Conservation (phyloP, 148 eudicot species). For the Linanthus parryae region DNA sequence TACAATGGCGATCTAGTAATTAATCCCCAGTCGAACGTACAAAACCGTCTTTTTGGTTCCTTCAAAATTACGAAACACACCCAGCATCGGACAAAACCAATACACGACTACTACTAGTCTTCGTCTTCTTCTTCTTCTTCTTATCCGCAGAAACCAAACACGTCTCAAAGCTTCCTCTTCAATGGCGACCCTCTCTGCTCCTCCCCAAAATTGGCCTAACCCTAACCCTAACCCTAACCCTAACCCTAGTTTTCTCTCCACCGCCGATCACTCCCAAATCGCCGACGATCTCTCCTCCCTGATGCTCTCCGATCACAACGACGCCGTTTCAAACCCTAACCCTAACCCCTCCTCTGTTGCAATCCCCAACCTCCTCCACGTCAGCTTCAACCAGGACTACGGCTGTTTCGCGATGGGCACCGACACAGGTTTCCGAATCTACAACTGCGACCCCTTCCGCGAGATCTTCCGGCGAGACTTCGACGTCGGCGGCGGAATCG, state of each 20-base stretch:
- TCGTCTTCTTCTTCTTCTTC: no score
- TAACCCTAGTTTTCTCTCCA: conserved; percentile 21
- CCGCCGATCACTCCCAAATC: background rate
- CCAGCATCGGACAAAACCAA: no score
- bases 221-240: conserved; percentile 26
- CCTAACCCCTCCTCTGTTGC: conserved; percentile 11
- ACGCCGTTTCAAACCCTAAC: conserved; percentile 25
- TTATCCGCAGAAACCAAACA: no score
- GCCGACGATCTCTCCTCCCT: conserved; percentile 14
- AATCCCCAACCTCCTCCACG: conserved; percentile 43
- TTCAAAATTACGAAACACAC: no score
- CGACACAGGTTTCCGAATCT: conserved; percentile 67
- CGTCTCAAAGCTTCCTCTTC: background rate
- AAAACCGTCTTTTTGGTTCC: no score
- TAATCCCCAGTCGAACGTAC: no score
- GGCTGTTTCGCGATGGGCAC: conserved; percentile 84
- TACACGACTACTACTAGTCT: no score
- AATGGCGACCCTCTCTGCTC: conserved; percentile 35
- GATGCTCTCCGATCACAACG: conserved; percentile 18
- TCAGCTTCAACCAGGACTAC: conserved; percentile 66
- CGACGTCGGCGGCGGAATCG: conserved; percentile 65
- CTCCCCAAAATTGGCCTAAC: conserved; percentile 16
- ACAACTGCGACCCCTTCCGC: conserved; percentile 82
- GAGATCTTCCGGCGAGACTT: conserved; percentile 86
- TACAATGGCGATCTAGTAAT: no score